Evolutionary conservation across 768 basidiomycete genomes (phyloP).

Genomic region (Auricularia sp.): DNA sequence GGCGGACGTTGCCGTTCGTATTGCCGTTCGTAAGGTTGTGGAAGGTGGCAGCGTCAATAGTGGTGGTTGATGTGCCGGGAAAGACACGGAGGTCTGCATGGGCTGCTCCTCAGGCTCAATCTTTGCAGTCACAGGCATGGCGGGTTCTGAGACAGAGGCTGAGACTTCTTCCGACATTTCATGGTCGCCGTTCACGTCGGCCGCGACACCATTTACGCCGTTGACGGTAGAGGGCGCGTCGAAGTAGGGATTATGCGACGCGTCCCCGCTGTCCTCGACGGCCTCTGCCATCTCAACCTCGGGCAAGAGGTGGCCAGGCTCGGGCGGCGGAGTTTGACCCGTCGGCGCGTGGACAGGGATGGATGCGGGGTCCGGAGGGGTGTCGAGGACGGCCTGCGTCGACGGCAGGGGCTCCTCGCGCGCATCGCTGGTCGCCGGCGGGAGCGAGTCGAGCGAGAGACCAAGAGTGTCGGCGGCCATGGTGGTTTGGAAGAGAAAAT

Average conservation of each 20-base stretch:
- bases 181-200: conserved; percentile 6
- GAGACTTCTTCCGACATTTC: conserved; percentile 17
- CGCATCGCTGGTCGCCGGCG: conserved; percentile 54
- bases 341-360: conserved; percentile 36
- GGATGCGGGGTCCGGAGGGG: conserved; percentile 39
- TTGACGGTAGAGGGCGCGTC: conserved; percentile 11
- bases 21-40: not conserved
- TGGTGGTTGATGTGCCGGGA: conserved; percentile 5
- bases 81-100: conserved; percentile 15
- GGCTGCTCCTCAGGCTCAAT: conserved; percentile 24
- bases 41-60: not conserved
- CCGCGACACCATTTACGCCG: conserved; percentile 17
- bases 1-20: not conserved
- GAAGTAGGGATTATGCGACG: not conserved
- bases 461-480: not conserved
- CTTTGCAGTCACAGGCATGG: conserved; percentile 2
- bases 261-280: conserved; percentile 8
- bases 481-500: not conserved
- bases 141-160: conserved; percentile 21
- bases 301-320: conserved; percentile 34
- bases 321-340: conserved; percentile 37
- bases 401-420: conserved; percentile 48
- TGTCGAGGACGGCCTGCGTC: conserved; percentile 34
- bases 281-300: conserved; percentile 53
- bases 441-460: not conserved